A percentile compares a stretch with the other conserved stretches of the same genome.
Conservation (phyloP, 73 alveolate species). For the Uronychia setigera region DNA sequence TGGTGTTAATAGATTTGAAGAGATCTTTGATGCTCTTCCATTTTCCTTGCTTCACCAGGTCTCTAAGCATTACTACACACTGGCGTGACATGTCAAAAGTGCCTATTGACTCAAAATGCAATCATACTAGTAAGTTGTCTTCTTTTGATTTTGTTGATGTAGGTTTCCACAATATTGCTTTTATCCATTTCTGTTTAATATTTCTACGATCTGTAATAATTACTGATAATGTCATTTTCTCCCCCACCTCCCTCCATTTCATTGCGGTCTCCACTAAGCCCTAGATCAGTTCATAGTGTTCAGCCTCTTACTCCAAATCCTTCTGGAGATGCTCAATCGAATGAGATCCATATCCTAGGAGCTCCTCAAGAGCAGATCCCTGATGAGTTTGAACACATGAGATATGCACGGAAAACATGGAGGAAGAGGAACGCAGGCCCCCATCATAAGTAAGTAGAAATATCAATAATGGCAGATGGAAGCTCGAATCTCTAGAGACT, state of each 20-base stretch:
- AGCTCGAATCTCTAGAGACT: neutral
- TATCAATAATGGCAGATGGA: neutral
- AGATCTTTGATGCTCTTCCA: constrained; percentile 16
- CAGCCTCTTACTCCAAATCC: too few species aligned
- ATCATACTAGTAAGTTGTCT: neutral
- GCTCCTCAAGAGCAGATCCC: neutral
- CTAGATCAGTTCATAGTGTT: too few species aligned
- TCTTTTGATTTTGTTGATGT: neutral
- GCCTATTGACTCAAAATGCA: neutral
- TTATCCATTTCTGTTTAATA: neutral
- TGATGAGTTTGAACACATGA: neutral
- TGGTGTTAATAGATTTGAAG: constrained; percentile 31
- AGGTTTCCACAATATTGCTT: neutral
- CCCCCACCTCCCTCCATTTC: too few species aligned
- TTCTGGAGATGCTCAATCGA: too few species aligned
- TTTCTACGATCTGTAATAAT: too few species aligned
- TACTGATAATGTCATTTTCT: too few species aligned
- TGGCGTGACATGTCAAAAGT: neutral
- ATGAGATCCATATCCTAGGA: neutral
- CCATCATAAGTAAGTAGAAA: neutral
- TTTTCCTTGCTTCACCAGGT: neutral
- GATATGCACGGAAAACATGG: neutral
- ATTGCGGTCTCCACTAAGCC: too few species aligned
- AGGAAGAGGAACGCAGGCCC: neutral
- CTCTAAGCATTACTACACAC: neutral